Conservation (phyloP, 2,329 filamentous ascomycete genomes). For the Paracoccidioides lutzii region DNA sequence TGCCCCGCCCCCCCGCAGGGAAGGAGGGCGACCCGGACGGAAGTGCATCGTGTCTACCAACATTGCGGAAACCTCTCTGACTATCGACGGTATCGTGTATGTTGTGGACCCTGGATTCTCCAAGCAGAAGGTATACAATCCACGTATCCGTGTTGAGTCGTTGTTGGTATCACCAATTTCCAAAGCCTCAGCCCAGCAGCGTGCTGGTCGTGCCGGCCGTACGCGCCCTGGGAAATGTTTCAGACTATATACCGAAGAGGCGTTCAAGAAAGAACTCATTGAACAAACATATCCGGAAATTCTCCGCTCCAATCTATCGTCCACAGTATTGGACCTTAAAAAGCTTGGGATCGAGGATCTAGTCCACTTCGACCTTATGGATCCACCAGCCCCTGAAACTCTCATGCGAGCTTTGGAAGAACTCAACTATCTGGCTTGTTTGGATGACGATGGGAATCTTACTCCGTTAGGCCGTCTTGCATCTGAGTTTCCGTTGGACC, state of each 20-base stretch:
- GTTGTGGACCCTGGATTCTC: slow-evolving; percentile 98
- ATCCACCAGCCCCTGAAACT: slow-evolving; percentile 92
- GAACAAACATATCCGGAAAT: slow-evolving; percentile 96
- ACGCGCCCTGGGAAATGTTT: slow-evolving; percentile 98
- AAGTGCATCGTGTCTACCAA: slow-evolving; percentile 94
- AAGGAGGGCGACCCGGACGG: slow-evolving; percentile 73
- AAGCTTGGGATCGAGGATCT: slow-evolving; percentile 92
- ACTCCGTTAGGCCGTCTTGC: slow-evolving; percentile 75
- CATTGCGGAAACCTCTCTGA: slow-evolving; percentile 94
- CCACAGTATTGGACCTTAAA: slow-evolving; percentile 91
- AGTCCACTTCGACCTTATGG: slow-evolving; percentile 98
- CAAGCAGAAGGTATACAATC: slow-evolving; percentile 99
- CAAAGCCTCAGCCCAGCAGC: slow-evolving; percentile 91
- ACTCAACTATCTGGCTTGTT: slow-evolving; percentile 89
- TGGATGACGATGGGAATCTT: slow-evolving; percentile 91
- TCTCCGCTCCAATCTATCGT: slow-evolving; percentile 82
- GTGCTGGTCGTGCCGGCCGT: slow-evolving; percentile 97
- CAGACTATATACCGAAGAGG: slow-evolving; percentile 83
- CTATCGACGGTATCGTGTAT: slow-evolving; percentile 97
- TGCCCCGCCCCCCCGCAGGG: slow-evolving; percentile 58
- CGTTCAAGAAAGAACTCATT: slow-evolving; percentile 96
- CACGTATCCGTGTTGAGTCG: slow-evolving; percentile 88
- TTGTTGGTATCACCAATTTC: slow-evolving; percentile 96
- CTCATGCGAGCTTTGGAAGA: slow-evolving; percentile 97
- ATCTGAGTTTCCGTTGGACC: slow-evolving; percentile 91